Conservation (phyloP, 768 basidiomycete genomes). For the Lenzites betulinus region DNA sequence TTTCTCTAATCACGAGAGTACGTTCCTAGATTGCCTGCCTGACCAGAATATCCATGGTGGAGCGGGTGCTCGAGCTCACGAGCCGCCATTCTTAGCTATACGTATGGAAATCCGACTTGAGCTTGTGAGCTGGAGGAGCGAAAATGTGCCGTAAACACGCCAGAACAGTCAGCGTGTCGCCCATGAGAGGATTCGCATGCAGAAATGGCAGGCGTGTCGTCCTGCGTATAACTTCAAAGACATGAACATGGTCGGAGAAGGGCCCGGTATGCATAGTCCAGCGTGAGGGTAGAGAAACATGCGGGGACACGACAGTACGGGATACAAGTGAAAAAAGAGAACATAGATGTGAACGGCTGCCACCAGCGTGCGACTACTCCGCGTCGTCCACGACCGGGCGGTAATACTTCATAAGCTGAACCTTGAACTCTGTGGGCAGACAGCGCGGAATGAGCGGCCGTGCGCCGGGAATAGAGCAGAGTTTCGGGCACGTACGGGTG, state of each 20-base stretch:
- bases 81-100: not conserved
- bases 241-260: slow-evolving; percentile 7
- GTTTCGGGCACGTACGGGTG: slow-evolving; percentile 46
- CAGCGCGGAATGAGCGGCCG: slow-evolving; percentile 5
- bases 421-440: slow-evolving; percentile 67
- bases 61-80: not conserved
- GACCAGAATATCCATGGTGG: not conserved
- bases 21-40: not conserved
- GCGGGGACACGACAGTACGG: slow-evolving; percentile 17
- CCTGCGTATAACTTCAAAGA: slow-evolving; percentile 17
- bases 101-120: too few relatives aligned
- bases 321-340: slow-evolving; percentile 15
- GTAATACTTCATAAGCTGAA: slow-evolving; percentile 72
- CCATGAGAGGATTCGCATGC: not conserved
- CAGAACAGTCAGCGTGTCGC: not conserved
- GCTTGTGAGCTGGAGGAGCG: not conserved
- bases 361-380: slow-evolving; percentile 27
- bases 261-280: slow-evolving; percentile 23
- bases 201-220: not conserved
- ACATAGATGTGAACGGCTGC: slow-evolving; percentile 1
- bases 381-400: slow-evolving; percentile 47
- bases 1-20: not conserved
- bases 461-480: not conserved
- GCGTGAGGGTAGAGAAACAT: slow-evolving; percentile 17
- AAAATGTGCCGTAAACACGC: not conserved